phyloP scores from a whole-genome alignment of 352 stramenopile genomes.

The Pythium oligandrum region DNA sequence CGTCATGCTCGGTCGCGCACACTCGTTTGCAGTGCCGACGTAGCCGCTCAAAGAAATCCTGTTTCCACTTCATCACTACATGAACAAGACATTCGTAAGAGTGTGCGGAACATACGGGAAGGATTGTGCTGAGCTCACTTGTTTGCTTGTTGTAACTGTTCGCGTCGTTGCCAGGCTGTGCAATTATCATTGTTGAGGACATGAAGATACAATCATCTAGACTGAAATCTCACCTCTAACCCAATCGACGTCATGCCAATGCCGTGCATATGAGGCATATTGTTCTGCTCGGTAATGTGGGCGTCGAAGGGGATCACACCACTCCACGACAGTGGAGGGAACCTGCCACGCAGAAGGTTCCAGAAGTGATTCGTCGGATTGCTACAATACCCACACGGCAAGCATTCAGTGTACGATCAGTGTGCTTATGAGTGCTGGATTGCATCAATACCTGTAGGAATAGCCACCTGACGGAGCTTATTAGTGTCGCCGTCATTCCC shows the following conservation, averaged over 20 bases:
- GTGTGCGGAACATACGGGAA: constrained; percentile 11
- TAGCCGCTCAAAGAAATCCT: constrained; percentile 34
- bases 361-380: constrained; percentile 90
- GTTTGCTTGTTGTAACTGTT: constrained; percentile 65
- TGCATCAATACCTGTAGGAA: constrained; percentile 48
- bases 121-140: constrained; percentile 28
- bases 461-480: constrained; percentile 25
- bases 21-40: constrained; percentile 50
- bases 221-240: constrained; percentile 42
- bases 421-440: background rate
- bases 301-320: constrained; percentile 54
- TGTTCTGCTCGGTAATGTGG: constrained; percentile 70
- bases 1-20: constrained; percentile 30
- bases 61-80: constrained; percentile 14
- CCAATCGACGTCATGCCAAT: constrained; percentile 83
- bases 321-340: constrained; percentile 46
- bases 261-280: constrained; percentile 50
- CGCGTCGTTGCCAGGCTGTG: constrained; percentile 79
- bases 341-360: constrained; percentile 71
- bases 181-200: background rate
- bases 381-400: constrained; percentile 21
- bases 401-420: constrained; percentile 1
- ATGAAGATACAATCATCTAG: background rate
- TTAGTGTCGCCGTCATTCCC: no score
- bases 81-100: background rate